phyloP scores from a whole-genome alignment of 1,284 basidiomycete genomes.

The Fomitopsis pinicola region DNA sequence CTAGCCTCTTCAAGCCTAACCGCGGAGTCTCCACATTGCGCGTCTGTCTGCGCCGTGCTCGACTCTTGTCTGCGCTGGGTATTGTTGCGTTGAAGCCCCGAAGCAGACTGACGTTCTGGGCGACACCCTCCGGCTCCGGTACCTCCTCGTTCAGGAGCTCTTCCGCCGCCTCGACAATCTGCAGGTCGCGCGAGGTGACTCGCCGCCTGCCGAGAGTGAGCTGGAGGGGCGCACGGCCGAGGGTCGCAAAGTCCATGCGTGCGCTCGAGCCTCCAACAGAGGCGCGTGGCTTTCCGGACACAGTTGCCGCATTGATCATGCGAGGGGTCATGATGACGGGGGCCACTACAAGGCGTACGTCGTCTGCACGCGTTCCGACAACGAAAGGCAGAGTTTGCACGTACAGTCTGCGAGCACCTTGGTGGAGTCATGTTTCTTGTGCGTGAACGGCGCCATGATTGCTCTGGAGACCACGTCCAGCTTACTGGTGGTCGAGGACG shows the following conservation, averaged over 20 bases:
- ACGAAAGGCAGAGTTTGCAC: slow-evolving; percentile 24
- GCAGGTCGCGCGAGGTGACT: slow-evolving; percentile 77
- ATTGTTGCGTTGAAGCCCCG: slow-evolving; percentile 91
- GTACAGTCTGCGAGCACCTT: slow-evolving; percentile 69
- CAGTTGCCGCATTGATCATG: slow-evolving; percentile 67
- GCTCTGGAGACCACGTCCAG: slow-evolving; percentile 62
- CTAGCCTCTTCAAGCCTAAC: slow-evolving; percentile 75
- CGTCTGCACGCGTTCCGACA: slow-evolving; percentile 2
- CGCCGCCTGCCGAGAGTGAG: slow-evolving; percentile 61
- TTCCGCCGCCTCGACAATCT: slow-evolving; percentile 80
- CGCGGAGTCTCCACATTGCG: slow-evolving; percentile 77
- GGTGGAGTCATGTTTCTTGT: slow-evolving; percentile 63
- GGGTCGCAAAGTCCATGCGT: slow-evolving; percentile 63
- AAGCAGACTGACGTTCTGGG: slow-evolving; percentile 69
- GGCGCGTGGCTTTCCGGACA: slow-evolving; percentile 47
- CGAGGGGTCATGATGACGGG: slow-evolving; percentile 87
- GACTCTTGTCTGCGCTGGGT: slow-evolving; percentile 78
- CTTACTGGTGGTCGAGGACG: slow-evolving; percentile 28
- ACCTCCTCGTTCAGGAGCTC: slow-evolving; percentile 71
- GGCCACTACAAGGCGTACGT: slow-evolving; percentile 54
- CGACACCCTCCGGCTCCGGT: slow-evolving; percentile 61
- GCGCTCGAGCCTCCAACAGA: slow-evolving; percentile 36
- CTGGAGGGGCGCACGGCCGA: slow-evolving; percentile 68
- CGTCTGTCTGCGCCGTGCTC: slow-evolving; percentile 70
- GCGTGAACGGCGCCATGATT: slow-evolving; percentile 61